Conservation (phyloP, 768 basidiomycete genomes). For the Lentinula detonsa region DNA sequence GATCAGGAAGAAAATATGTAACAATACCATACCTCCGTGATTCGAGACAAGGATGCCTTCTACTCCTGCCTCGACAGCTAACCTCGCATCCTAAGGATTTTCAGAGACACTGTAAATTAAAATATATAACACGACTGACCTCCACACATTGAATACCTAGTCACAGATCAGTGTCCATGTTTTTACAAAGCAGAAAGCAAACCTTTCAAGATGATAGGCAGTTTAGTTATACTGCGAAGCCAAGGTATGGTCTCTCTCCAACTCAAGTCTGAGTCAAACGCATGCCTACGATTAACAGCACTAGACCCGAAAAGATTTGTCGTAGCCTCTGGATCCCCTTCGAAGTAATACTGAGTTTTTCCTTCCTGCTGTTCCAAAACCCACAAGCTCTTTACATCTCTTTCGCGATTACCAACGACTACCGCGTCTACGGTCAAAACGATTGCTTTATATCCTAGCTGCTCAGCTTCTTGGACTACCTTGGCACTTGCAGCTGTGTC, state of each 20-base stretch:
- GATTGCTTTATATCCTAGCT: conserved; percentile 79
- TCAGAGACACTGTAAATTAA: conserved; percentile 6
- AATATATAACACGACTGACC: conserved; percentile 30
- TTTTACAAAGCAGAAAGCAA: neutral
- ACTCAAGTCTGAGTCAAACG: conserved; percentile 71
- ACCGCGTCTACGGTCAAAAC: conserved; percentile 90
- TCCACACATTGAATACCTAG: conserved; percentile 63
- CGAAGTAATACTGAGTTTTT: conserved; percentile 19
- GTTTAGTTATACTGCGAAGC: conserved; percentile 60
- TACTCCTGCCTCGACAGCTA: conserved; percentile 77
- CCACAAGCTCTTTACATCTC: conserved; percentile 59
- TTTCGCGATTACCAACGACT: conserved; percentile 73
- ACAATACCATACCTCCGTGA: conserved; percentile 66
- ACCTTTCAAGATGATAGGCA: conserved; percentile 72
- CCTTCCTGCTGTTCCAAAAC: conserved; percentile 50
- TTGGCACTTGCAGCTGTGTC: conserved; percentile 60
- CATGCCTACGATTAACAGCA: conserved; percentile 42
- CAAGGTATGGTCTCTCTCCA: conserved; percentile 79
- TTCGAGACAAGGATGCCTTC: conserved; percentile 89
- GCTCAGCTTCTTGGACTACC: conserved; percentile 67
- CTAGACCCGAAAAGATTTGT: conserved; percentile 45
- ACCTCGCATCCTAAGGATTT: conserved; percentile 65
- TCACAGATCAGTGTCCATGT: neutral
- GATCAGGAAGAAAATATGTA: neutral
- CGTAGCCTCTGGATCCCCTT: conserved; percentile 17